Conservation (phyloP, 225 moss, liverwort and hornwort species). For the Ulota crispa region DNA sequence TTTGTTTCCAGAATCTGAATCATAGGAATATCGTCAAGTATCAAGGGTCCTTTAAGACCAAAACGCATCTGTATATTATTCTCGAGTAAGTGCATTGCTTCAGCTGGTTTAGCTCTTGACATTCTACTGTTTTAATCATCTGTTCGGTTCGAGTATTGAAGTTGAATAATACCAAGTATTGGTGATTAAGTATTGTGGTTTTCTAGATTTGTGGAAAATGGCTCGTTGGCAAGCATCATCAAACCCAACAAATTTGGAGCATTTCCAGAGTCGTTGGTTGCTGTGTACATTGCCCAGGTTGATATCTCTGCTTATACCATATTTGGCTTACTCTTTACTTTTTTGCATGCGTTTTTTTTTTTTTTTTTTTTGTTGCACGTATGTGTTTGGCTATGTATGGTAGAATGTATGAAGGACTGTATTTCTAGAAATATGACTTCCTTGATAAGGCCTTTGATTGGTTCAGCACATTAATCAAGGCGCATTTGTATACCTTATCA, state of each 20-base stretch:
- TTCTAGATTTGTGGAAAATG: slow-evolving; percentile 96
- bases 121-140: neutral
- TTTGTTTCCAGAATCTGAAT: slow-evolving; percentile 78
- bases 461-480: neutral
- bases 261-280: slow-evolving; percentile 87
- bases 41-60: slow-evolving; percentile 96
- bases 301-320: slow-evolving; percentile 1
- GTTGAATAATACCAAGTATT: neutral
- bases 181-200: slow-evolving; percentile 8
- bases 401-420: neutral
- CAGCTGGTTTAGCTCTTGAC: slow-evolving; percentile 1
- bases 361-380: neutral
- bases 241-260: slow-evolving; percentile 98
- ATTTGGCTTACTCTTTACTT: neutral
- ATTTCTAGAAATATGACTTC: neutral
- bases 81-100: slow-evolving; percentile 73
- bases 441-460: neutral
- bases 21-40: slow-evolving; percentile 99
- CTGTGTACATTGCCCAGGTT: slow-evolving; percentile 97
- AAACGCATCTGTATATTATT: slow-evolving; percentile 95
- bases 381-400: neutral
- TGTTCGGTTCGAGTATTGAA: neutral
- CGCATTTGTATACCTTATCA: neutral
- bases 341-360: slow-evolving; percentile 15
- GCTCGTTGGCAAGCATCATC: slow-evolving; percentile 93